phyloP scores from a whole-genome alignment of 345 rosid species.

The Pugionium dolabratum region DNA sequence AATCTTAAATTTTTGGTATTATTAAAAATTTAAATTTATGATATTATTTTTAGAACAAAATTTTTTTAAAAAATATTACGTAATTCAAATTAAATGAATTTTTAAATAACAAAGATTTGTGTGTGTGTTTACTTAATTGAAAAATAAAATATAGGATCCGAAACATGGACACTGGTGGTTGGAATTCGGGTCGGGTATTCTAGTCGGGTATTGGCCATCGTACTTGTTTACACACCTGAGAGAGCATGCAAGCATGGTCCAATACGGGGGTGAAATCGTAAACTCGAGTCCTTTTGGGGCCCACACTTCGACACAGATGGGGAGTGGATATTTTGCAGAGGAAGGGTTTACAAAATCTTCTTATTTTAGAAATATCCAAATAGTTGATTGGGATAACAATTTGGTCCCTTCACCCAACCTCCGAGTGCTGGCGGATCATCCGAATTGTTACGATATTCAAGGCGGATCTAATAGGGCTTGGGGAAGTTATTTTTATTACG shows the following conservation, averaged over 20 bases:
- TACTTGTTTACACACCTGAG: constrained; percentile 79
- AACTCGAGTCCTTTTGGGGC: constrained; percentile 70
- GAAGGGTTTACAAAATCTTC: constrained; percentile 95
- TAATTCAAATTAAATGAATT: not conserved
- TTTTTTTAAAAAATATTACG: no score
- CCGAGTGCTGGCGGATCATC: constrained; percentile 78
- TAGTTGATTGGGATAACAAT: constrained; percentile 96
- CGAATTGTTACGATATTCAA: constrained; percentile 86
- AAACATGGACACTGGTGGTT: constrained; percentile 99
- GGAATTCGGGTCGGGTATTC: constrained; percentile 89
- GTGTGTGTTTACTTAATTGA: not conserved
- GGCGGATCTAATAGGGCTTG: constrained; percentile 80
- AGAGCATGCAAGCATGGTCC: constrained; percentile 96
- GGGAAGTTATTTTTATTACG: constrained; percentile 95
- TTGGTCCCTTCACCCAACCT: constrained; percentile 70
- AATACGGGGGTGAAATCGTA: constrained; percentile 92
- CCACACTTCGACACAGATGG: constrained; percentile 95
- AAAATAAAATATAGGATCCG: constrained; percentile 67
- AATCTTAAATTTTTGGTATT: no score
- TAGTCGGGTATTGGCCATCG: constrained; percentile 98
- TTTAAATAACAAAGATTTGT: not conserved
- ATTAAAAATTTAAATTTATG: no score
- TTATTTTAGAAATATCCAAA: constrained; percentile 85
- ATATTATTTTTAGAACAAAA: no score
- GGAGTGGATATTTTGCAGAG: constrained; percentile 91